Evolutionary conservation across 2,329 filamentous ascomycete genomes (phyloP).

Genomic region (Knufia fluminis): DNA sequence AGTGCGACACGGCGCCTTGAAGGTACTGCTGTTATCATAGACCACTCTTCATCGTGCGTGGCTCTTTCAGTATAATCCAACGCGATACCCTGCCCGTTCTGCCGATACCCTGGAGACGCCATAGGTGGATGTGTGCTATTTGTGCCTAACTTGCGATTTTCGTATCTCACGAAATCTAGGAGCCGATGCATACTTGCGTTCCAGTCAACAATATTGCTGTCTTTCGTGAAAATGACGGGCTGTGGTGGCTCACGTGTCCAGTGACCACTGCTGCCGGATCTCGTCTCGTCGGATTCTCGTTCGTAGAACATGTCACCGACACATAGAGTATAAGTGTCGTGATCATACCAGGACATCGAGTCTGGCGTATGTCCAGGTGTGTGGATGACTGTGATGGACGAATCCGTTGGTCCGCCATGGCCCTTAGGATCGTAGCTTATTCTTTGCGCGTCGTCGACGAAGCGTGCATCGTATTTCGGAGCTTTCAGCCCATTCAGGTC

Average conservation of each 20-base stretch:
- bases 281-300: slow-evolving; percentile 13
- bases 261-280: slow-evolving; percentile 10
- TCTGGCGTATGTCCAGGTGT: slow-evolving; percentile 22
- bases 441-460: slow-evolving; percentile 15
- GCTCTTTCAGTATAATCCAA: not conserved
- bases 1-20: slow-evolving; percentile 11
- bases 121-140: not conserved
- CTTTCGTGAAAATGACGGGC: slow-evolving; percentile 18
- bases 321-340: slow-evolving; percentile 12
- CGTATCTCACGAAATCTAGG: slow-evolving; percentile 7
- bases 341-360: slow-evolving; percentile 21
- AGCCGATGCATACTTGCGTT: slow-evolving; percentile 8
- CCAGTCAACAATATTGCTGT: slow-evolving; percentile 14
- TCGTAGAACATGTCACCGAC: slow-evolving; percentile 22
- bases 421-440: not conserved
- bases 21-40: not conserved
- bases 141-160: slow-evolving; percentile 7
- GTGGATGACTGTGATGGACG: slow-evolving; percentile 14
- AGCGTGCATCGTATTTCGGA: slow-evolving; percentile 16
- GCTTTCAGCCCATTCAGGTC: slow-evolving; percentile 12
- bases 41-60: slow-evolving; percentile 4
- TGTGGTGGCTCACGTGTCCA: slow-evolving; percentile 18
- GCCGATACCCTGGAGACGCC: not conserved
- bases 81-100: not conserved
- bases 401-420: not conserved